Evolutionary conservation across 306 rosid species (phyloP).

Genomic region (Sphenostylis stenocarpa): DNA sequence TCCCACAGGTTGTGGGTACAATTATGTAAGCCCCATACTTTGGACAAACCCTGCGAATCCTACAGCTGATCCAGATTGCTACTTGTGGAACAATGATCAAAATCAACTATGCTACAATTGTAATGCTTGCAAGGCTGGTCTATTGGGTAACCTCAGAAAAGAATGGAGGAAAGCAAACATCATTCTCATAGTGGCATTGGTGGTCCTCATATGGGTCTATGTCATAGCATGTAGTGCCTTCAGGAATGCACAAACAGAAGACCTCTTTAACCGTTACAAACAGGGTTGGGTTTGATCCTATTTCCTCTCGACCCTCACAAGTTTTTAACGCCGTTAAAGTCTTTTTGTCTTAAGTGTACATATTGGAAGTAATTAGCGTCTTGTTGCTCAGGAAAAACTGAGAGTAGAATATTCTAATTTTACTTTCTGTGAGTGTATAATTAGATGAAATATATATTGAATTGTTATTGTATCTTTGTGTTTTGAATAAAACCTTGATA

Average conservation of each 20-base stretch:
- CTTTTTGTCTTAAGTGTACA: slow-evolving; percentile 9
- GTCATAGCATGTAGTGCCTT: slow-evolving; percentile 88
- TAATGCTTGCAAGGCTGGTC: slow-evolving; percentile 89
- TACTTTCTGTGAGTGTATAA: slow-evolving; percentile 17
- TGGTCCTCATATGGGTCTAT: slow-evolving; percentile 75
- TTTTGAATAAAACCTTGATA: no score
- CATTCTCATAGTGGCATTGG: slow-evolving; percentile 74
- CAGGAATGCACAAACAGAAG: slow-evolving; percentile 87
- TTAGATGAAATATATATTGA: slow-evolving; percentile 19
- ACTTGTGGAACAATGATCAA: slow-evolving; percentile 85
- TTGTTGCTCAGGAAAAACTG: slow-evolving; percentile 2
- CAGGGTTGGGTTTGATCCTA: slow-evolving; percentile 68
- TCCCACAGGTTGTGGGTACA: slow-evolving; percentile 74
- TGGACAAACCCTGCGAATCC: slow-evolving; percentile 79
- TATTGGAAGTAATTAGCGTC: not conserved
- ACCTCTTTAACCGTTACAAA: slow-evolving; percentile 79
- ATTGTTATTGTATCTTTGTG: not conserved
- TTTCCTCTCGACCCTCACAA: not conserved
- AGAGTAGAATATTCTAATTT: slow-evolving; percentile 29
- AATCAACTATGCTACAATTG: slow-evolving; percentile 81
- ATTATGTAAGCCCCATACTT: slow-evolving; percentile 64
- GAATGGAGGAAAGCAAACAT: slow-evolving; percentile 91
- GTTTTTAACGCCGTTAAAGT: not conserved
- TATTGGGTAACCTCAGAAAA: slow-evolving; percentile 74
- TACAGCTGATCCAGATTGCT: slow-evolving; percentile 76